Evolutionary conservation across 495 filamentous ascomycete genomes (phyloP).

Genomic region (Talaromyces liani): DNA sequence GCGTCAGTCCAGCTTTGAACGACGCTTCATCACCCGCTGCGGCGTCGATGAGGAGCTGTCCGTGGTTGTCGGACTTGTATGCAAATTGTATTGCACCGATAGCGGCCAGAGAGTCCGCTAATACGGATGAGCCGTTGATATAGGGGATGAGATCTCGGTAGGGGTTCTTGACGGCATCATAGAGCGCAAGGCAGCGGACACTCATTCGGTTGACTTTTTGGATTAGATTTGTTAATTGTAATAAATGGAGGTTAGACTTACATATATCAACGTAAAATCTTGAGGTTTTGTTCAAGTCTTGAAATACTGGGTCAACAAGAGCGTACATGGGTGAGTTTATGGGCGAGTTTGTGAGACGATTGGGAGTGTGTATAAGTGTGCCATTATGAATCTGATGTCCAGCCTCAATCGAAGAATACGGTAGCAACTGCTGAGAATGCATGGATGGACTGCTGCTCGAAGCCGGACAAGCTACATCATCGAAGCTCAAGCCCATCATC

Average conservation of each 20-base stretch:
- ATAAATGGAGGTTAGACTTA: conserved; percentile 14
- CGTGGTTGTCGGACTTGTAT: conserved; percentile 22
- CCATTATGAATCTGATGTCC: neutral
- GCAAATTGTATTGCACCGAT: conserved; percentile 38
- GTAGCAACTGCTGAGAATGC: neutral
- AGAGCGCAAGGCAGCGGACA: conserved; percentile 29
- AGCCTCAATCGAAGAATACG: neutral
- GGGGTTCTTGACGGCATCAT: conserved; percentile 32
- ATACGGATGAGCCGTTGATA: conserved; percentile 31
- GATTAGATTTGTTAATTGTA: neutral
- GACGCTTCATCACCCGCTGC: conserved; percentile 5
- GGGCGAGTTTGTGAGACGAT: neutral
- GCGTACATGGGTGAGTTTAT: conserved; percentile 17
- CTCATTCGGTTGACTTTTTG: conserved; percentile 28
- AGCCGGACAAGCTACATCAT: conserved; percentile 18
- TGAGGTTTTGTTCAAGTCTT: conserved; percentile 27
- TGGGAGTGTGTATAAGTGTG: neutral
- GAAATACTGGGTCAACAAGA: conserved; percentile 36
- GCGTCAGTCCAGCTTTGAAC: neutral
- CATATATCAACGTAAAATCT: conserved; percentile 37
- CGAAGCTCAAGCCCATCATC: conserved; percentile 45
- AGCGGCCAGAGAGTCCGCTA: conserved; percentile 30
- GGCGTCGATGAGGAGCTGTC: neutral
- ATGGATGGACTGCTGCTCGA: neutral
- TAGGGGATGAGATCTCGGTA: conserved; percentile 33